These are phyloP conservation scores for Oryza coarctata DNA, from an alignment of 176 grass and related monocot genomes.

Conservation along the genomic window DNA sequence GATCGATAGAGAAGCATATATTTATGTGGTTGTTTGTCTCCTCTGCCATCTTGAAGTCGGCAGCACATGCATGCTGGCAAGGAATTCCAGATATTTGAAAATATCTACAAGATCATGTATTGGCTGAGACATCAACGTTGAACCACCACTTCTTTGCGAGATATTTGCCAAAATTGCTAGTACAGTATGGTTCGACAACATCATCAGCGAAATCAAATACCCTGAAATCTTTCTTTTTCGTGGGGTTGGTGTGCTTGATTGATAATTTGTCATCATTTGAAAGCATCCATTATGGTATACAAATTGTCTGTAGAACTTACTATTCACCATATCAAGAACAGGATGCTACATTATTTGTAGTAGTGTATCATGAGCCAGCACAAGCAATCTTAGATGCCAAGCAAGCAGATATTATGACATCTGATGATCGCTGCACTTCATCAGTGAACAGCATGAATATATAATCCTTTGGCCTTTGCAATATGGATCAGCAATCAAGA, in stretches of 20 bases:
- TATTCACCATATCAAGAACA: not conserved
- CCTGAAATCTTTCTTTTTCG: not conserved
- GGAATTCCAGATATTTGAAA: too few relatives aligned
- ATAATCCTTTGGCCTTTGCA: not conserved
- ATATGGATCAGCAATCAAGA: not conserved
- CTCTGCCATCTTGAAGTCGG: too few relatives aligned
- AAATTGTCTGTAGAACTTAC: not conserved
- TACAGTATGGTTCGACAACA: conserved; percentile 3
- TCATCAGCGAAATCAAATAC: not conserved
- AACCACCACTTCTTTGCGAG: too few relatives aligned
- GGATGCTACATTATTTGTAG: not conserved
- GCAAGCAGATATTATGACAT: not conserved
- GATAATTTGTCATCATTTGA: not conserved
- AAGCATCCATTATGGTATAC: not conserved
- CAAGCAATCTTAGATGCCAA: not conserved
- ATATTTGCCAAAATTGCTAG: not conserved
- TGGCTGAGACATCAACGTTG: too few relatives aligned
- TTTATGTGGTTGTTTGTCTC: too few relatives aligned
- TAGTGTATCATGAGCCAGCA: too few relatives aligned
- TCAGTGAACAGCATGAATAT: not conserved
- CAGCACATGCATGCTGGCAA: too few relatives aligned
- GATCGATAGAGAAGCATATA: too few relatives aligned
- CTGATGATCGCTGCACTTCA: not conserved
- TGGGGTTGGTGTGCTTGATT: not conserved
- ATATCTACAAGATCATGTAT: too few relatives aligned